Percentiles rank a stretch among this genome's conserved stretches.
Evolutionary conservation across 116 monocot genomes (phyloP).

Genomic region (Posidonia oceanica): DNA sequence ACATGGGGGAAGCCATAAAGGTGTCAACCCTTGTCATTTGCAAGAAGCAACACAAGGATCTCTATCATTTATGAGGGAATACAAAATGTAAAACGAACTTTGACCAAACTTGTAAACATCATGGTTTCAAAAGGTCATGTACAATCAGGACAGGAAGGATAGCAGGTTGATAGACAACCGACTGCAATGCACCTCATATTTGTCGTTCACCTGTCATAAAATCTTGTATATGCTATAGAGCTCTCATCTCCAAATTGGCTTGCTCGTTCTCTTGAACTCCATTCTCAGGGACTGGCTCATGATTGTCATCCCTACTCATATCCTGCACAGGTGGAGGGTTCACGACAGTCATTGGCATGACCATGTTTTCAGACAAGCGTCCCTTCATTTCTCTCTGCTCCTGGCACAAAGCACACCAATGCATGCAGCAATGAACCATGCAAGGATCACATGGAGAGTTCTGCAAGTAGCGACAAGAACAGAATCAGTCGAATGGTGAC

Average conservation of each 20-base stretch:
- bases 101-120: too few relatives aligned
- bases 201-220: neutral
- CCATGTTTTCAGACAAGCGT: slow-evolving; percentile 29
- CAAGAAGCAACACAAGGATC: too few relatives aligned
- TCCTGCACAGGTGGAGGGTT: slow-evolving; percentile 43
- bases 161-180: neutral
- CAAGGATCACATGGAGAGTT: slow-evolving; percentile 64
- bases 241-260: slow-evolving; percentile 21
- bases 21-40: too few relatives aligned
- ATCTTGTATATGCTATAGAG: slow-evolving; percentile 13
- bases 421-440: slow-evolving; percentile 62
- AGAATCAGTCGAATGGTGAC: neutral
- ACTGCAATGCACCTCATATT: neutral
- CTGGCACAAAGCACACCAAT: slow-evolving; percentile 60
- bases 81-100: too few relatives aligned
- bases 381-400: slow-evolving; percentile 57
- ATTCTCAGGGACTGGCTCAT: slow-evolving; percentile 6
- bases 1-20: too few relatives aligned
- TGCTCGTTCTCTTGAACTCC: slow-evolving; percentile 8
- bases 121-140: neutral
- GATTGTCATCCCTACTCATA: slow-evolving; percentile 27
- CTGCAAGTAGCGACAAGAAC: slow-evolving; percentile 14
- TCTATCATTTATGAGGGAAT: too few relatives aligned
- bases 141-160: neutral
- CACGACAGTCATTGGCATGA: slow-evolving; percentile 33